Conservation (phyloP, 2,329 filamentous ascomycete genomes). For the Colletotrichum tabaci region DNA sequence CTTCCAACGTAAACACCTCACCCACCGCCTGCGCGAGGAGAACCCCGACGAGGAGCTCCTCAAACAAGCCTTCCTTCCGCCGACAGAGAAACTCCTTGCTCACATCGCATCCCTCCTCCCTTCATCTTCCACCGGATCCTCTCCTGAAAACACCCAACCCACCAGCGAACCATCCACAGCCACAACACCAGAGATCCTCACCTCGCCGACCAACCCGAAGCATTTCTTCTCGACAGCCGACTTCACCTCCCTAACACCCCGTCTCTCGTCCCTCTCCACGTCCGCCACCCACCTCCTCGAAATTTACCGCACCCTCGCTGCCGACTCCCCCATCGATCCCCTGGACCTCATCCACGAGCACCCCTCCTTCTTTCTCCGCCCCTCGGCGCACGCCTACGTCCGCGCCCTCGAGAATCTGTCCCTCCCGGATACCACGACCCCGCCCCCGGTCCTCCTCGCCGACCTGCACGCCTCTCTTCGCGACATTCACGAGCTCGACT, state of each 20-base stretch:
- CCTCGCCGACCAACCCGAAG: conserved; percentile 14
- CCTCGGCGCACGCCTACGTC: conserved; percentile 21
- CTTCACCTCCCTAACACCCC: conserved; percentile 22
- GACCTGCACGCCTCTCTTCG: conserved; percentile 27
- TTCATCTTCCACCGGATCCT: background rate
- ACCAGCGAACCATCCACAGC: background rate
- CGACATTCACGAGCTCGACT: conserved; percentile 32
- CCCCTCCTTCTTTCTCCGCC: conserved; percentile 43
- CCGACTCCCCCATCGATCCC: conserved; percentile 40
- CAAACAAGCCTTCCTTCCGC: conserved; percentile 35
- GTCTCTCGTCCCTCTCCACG: conserved; percentile 13
- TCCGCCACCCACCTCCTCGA: conserved; percentile 30
- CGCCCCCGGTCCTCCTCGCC: conserved; percentile 13
- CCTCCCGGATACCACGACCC: conserved; percentile 4
- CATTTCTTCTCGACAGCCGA: conserved; percentile 29
- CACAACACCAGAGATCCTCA: conserved; percentile 5
- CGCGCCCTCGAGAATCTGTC: conserved; percentile 23
- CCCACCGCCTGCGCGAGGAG: conserved; percentile 49
- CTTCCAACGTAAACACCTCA: conserved; percentile 79
- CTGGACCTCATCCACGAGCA: conserved; percentile 35
- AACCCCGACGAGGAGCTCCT: conserved; percentile 34
- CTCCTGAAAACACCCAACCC: background rate
- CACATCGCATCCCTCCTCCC: conserved; percentile 23
- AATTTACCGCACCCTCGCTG: conserved; percentile 35
- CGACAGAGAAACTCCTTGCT: conserved; percentile 30